A percentile compares a stretch with the other conserved stretches of the same genome.
phyloP scores from a whole-genome alignment of 2,329 filamentous ascomycete species.

The Epichloe brachyelytri region DNA sequence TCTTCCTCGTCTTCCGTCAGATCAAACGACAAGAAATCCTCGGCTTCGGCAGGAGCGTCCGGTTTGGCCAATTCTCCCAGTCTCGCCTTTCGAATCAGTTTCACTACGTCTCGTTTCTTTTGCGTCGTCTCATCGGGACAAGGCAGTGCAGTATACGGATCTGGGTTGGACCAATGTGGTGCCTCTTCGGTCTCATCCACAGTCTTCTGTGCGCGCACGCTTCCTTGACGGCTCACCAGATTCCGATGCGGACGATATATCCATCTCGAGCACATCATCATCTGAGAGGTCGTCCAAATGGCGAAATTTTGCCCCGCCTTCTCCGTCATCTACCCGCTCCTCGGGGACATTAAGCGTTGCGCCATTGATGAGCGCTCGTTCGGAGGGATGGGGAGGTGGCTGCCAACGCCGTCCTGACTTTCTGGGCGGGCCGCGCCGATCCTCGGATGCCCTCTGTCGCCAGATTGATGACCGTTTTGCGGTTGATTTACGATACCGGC shows the following conservation, averaged over 20 bases:
- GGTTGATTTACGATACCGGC: conserved; percentile 29
- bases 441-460: conserved; percentile 10
- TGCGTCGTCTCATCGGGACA: conserved; percentile 59
- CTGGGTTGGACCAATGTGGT: conserved; percentile 91
- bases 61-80: conserved; percentile 38
- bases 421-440: conserved; percentile 16
- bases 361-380: conserved; percentile 36
- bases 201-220: conserved; percentile 15
- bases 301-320: conserved; percentile 37
- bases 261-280: conserved; percentile 52
- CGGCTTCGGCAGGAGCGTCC: conserved; percentile 42
- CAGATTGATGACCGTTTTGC: conserved; percentile 6
- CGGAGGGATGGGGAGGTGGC: conserved; percentile 28
- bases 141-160: conserved; percentile 81
- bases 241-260: conserved; percentile 33
- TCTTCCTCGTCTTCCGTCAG: conserved; percentile 44
- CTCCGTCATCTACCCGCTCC: conserved; percentile 32
- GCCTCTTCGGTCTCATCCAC: conserved; percentile 27
- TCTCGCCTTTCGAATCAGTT: conserved; percentile 82
- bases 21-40: conserved; percentile 86
- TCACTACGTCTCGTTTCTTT: conserved; percentile 79
- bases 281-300: conserved; percentile 46
- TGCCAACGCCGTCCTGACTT: conserved; percentile 20
- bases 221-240: conserved; percentile 29
- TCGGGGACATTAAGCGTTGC: conserved; percentile 28